Evolutionary conservation across 352 stramenopile species (phyloP).

Genomic region (Halophytophthora batemanensis): DNA sequence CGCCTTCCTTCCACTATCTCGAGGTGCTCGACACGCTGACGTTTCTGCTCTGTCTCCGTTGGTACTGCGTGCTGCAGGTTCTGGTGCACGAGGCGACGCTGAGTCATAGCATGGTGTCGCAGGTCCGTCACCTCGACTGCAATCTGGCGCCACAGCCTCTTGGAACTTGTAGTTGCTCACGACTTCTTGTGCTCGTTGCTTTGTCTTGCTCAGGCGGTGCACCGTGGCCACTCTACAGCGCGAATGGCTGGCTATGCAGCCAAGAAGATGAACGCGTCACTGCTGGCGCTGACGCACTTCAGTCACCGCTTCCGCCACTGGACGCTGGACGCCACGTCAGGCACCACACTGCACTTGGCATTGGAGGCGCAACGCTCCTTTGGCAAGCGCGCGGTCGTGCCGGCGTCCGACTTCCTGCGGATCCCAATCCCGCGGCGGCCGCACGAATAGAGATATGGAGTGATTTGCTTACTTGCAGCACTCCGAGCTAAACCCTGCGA

Average conservation of each 20-base stretch:
- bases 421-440: constrained; percentile 62
- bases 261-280: constrained; percentile 67
- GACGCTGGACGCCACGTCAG: constrained; percentile 29
- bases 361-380: constrained; percentile 69
- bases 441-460: constrained; percentile 28
- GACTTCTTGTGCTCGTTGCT: background rate
- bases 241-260: constrained; percentile 75
- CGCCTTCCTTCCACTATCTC: background rate
- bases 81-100: constrained; percentile 86
- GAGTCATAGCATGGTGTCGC: constrained; percentile 62
- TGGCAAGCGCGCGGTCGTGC: constrained; percentile 54
- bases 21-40: background rate
- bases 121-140: constrained; percentile 25
- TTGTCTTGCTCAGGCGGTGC: constrained; percentile 36
- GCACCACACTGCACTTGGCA: constrained; percentile 67
- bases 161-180: background rate
- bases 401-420: constrained; percentile 76
- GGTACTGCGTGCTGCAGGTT: constrained; percentile 35
- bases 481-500: too few relatives aligned
- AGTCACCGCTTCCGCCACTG: constrained; percentile 81
- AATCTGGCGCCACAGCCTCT: background rate
- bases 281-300: constrained; percentile 84
- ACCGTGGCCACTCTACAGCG: constrained; percentile 78
- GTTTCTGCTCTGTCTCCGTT: background rate
- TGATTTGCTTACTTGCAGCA: too few relatives aligned